These are phyloP conservation scores for Paramecium tetraurelia DNA, from an alignment of 73 alveolate genomes.

Conservation along the genomic window DNA sequence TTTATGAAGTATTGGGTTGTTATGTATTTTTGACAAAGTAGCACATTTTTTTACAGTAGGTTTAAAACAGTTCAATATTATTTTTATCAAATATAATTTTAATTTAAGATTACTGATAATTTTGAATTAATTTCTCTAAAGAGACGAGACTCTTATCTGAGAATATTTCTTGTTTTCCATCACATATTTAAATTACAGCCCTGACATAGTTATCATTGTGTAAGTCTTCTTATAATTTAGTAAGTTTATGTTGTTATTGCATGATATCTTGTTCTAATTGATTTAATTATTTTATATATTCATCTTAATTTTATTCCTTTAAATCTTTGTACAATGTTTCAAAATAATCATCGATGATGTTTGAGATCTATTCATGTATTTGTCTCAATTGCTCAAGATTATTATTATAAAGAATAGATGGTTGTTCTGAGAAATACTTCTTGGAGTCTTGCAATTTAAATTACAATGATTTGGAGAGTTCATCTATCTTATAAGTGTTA, in stretches of 20 bases:
- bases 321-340: not conserved
- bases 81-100: not conserved
- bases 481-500: not conserved
- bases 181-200: not conserved
- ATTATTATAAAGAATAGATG: not conserved
- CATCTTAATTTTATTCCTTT: not conserved
- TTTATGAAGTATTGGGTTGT: not conserved
- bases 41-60: not conserved
- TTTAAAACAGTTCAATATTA: not conserved
- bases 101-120: not conserved
- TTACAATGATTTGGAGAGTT: not conserved
- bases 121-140: not conserved
- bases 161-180: not conserved
- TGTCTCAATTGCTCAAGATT: not conserved
- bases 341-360: not conserved
- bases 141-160: not conserved
- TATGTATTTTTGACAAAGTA: not conserved
- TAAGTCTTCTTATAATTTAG: slow-evolving; percentile 27
- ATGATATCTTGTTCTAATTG: not conserved
- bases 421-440: not conserved
- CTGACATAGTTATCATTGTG: slow-evolving; percentile 25
- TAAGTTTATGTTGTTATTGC: not conserved
- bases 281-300: not conserved
- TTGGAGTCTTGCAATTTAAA: not conserved
- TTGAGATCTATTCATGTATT: not conserved